Percentiles rank a stretch among this genome's conserved stretches.
phyloP scores from a whole-genome alignment of 1,284 basidiomycete genomes.

The Tilletia walkeri region DNA sequence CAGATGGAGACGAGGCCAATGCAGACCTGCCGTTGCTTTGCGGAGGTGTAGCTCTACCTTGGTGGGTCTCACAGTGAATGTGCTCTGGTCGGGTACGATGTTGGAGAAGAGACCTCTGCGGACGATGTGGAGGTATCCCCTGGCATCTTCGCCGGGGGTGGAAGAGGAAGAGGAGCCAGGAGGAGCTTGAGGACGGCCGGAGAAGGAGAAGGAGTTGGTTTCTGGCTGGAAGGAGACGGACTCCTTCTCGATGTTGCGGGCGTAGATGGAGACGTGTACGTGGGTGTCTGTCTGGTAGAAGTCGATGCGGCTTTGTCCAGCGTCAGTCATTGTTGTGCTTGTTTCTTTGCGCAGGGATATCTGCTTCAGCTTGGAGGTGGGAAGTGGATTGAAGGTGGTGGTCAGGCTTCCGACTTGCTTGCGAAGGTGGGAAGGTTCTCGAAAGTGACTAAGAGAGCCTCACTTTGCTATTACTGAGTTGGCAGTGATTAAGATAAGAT shows the following conservation, averaged over 20 bases:
- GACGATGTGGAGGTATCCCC: not conserved
- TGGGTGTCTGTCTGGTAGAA: constrained; percentile 53
- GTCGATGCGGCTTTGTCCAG: constrained; percentile 26
- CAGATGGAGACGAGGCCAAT: constrained; percentile 31
- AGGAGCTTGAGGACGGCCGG: not conserved
- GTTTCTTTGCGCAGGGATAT: too few species aligned
- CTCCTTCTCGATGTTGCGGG: constrained; percentile 35
- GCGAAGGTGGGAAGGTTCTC: too few species aligned
- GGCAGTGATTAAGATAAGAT: too few species aligned
- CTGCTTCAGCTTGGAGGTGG: not conserved
- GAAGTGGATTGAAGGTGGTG: not conserved
- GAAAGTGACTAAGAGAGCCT: too few species aligned
- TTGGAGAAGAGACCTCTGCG: constrained; percentile 23
- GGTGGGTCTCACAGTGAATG: constrained; percentile 34
- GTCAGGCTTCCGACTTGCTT: not conserved
- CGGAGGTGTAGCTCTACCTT: constrained; percentile 47
- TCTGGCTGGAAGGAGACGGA: constrained; percentile 30
- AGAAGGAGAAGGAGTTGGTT: not conserved
- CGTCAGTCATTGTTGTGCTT: not conserved
- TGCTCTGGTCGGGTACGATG: constrained; percentile 28
- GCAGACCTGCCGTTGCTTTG: constrained; percentile 32
- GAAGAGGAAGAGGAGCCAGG: not conserved
- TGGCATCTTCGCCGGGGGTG: not conserved
- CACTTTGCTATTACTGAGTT: too few species aligned
- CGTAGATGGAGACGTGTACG: constrained; percentile 47